These are phyloP conservation scores for Backusella mclennaniae DNA, from an alignment of 192 early-diverging fungal genomes.

Conservation along the genomic window DNA sequence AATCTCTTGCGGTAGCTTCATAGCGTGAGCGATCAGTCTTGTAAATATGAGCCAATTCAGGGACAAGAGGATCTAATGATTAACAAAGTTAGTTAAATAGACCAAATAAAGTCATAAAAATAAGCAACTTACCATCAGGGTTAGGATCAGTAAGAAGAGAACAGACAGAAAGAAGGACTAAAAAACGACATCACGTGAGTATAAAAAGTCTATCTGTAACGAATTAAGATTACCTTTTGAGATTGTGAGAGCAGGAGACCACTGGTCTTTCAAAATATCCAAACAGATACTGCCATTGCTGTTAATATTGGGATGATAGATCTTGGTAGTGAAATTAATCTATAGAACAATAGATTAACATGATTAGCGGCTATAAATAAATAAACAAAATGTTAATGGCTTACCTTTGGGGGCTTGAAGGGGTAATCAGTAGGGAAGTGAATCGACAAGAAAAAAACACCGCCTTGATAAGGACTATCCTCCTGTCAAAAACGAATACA, in stretches of 20 bases:
- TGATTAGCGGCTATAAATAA: not conserved
- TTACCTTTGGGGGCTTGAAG: constrained; percentile 97
- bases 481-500: constrained; percentile 45
- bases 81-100: not conserved
- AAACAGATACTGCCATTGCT: constrained; percentile 97
- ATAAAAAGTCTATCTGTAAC: not conserved
- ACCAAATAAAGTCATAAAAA: not conserved
- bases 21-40: constrained; percentile 91
- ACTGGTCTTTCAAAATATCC: constrained; percentile 98
- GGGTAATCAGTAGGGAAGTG: constrained; percentile 98
- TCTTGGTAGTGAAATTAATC: constrained; percentile 94
- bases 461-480: constrained; percentile 91
- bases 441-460: constrained; percentile 97
- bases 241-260: constrained; percentile 98
- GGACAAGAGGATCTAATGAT: constrained; percentile 89
- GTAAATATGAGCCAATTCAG: constrained; percentile 97
- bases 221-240: constrained; percentile 70
- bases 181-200: not conserved
- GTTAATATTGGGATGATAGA: constrained; percentile 99
- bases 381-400: not conserved
- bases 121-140: constrained; percentile 54
- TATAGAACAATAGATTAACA: constrained; percentile 24
- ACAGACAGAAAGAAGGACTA: constrained; percentile 96
- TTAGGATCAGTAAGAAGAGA: constrained; percentile 99
- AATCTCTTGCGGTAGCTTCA: constrained; percentile 88